These are phyloP conservation scores for Elsinoe batatas DNA, from an alignment of 2,329 filamentous ascomycete genomes.

Conservation along the genomic window DNA sequence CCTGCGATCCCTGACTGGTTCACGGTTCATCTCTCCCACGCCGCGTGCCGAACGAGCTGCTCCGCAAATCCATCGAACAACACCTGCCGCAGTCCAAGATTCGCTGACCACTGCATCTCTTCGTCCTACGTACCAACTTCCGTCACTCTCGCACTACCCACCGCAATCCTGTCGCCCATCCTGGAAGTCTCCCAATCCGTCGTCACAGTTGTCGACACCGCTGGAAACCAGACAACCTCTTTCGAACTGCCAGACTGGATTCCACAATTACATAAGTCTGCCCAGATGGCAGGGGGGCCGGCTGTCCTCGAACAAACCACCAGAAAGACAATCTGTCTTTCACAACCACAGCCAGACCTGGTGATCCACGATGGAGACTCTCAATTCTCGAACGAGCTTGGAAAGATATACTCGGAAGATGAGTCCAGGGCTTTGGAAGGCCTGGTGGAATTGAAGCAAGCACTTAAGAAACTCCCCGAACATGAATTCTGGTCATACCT, in stretches of 20 bases:
- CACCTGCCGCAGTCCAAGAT: neutral
- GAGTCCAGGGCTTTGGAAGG: constrained; percentile 54
- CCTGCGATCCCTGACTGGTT: neutral
- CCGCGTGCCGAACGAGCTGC: neutral
- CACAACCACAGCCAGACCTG: constrained; percentile 12
- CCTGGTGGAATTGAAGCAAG: constrained; percentile 49
- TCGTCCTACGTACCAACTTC: neutral
- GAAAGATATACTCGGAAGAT: constrained; percentile 26
- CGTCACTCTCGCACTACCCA: neutral
- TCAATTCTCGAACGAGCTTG: constrained; percentile 32
- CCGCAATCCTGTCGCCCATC: neutral
- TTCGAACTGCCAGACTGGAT: constrained; percentile 5
- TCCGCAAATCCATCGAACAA: neutral
- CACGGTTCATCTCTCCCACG: neutral
- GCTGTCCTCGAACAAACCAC: constrained; percentile 8
- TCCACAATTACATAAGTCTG: constrained; percentile 3
- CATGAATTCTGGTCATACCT: constrained; percentile 55
- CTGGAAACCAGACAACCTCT: constrained; percentile 2
- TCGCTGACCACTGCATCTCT: neutral
- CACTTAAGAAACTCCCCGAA: constrained; percentile 42
- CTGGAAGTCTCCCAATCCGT: neutral
- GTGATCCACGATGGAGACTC: constrained; percentile 35
- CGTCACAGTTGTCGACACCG: neutral
- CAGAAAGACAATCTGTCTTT: constrained; percentile 11
- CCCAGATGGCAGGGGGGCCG: constrained; percentile 7